Conservation (phyloP, 805 yeast species). For the Candida verbasci region DNA sequence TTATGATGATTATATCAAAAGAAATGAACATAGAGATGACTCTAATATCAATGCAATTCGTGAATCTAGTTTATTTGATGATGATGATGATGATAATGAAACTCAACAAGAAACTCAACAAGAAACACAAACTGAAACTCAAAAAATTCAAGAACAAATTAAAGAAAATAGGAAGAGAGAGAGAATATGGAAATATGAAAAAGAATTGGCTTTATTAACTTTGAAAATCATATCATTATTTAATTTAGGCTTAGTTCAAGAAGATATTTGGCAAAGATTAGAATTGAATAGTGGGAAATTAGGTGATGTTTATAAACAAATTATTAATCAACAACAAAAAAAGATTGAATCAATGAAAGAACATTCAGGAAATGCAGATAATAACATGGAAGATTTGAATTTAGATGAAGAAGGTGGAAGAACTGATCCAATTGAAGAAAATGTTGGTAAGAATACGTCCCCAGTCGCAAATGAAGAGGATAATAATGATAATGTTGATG, state of each 20-base stretch:
- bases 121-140: not conserved
- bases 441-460: not conserved
- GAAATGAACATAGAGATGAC: conserved; percentile 10
- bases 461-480: not conserved
- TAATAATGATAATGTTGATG: not conserved
- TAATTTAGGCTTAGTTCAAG: conserved; percentile 27
- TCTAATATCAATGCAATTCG: too few species aligned
- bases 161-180: conserved; percentile 5
- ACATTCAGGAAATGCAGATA: not conserved
- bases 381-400: not conserved
- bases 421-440: too few species aligned
- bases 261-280: conserved; percentile 25
- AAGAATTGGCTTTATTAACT: conserved; percentile 36
- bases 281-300: conserved; percentile 30
- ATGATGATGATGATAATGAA: conserved; percentile 12
- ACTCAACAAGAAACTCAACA: conserved; percentile 10
- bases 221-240: conserved; percentile 35
- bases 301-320: conserved; percentile 28
- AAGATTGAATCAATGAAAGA: conserved; percentile 3
- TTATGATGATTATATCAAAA: conserved; percentile 19
- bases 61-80: not conserved
- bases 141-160: not conserved
- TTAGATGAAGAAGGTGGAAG: not conserved
- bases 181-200: conserved; percentile 34
- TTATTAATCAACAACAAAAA: conserved; percentile 12